These are phyloP conservation scores for Candida methanosorbosa DNA, from an alignment of 805 yeast genomes.

Conservation along the genomic window DNA sequence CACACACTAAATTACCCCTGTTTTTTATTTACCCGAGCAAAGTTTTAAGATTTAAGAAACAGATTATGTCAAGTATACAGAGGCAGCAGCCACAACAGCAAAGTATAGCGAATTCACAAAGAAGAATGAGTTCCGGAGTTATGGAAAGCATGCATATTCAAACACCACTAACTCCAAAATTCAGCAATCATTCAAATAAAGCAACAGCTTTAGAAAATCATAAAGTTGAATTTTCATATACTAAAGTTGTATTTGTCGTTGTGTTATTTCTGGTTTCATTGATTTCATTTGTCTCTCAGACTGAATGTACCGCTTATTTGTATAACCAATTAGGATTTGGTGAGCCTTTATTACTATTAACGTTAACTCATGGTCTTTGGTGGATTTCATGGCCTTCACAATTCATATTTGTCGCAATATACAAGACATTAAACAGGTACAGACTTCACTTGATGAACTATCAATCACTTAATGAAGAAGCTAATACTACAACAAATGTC, in stretches of 20 bases:
- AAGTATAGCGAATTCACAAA: no score
- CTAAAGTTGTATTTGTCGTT: constrained; percentile 35
- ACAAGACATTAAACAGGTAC: constrained; percentile 30
- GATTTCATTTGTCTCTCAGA: constrained; percentile 64
- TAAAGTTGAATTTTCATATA: constrained; percentile 19
- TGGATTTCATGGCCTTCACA: constrained; percentile 66
- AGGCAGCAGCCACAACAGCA: no score
- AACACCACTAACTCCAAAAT: no score
- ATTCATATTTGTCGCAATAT: constrained; percentile 36
- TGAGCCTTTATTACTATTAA: constrained; percentile 62
- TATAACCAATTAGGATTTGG: constrained; percentile 45
- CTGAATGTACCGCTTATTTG: constrained; percentile 69
- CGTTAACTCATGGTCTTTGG: constrained; percentile 76
- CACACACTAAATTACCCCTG: no score
- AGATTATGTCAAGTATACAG: no score
- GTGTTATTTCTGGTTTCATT: constrained; percentile 39
- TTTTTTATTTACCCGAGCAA: no score
- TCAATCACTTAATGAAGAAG: neutral
- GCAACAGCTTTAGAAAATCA: no score
- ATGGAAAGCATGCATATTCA: no score
- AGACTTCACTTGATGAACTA: constrained; percentile 2
- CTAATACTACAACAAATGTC: neutral
- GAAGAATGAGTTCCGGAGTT: no score
- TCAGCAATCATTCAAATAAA: no score
- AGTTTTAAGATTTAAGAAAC: no score